A percentile compares a stretch with the other conserved stretches of the same genome.
Conservation (phyloP, 495 filamentous ascomycete genomes). For the Glarea lozoyensis region DNA sequence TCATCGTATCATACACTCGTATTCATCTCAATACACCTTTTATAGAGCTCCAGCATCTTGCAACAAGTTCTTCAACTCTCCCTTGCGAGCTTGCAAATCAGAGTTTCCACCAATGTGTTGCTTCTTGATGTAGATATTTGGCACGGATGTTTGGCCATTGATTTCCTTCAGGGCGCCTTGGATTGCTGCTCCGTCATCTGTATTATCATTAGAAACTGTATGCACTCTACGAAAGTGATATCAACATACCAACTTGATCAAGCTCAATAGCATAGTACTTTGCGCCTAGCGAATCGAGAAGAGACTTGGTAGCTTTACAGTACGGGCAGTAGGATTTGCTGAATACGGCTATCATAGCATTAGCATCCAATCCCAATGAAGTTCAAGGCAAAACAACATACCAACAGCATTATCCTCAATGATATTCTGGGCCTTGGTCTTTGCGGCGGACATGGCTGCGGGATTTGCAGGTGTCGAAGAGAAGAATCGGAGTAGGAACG, state of each 20-base stretch:
- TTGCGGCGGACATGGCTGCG: constrained; percentile 72
- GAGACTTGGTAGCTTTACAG: constrained; percentile 69
- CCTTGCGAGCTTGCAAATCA: constrained; percentile 66
- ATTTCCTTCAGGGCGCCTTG: constrained; percentile 78
- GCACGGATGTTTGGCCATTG: constrained; percentile 75
- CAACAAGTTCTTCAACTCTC: constrained; percentile 47
- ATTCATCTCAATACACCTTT: background rate
- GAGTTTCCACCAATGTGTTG: constrained; percentile 96
- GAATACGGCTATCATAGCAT: constrained; percentile 64
- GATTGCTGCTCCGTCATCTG: constrained; percentile 72
- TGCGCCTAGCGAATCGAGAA: constrained; percentile 59
- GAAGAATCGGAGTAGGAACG: constrained; percentile 72
- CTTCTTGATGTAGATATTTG: constrained; percentile 87
- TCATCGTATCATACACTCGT: background rate
- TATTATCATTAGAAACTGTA: constrained; percentile 8
- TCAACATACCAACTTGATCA: constrained; percentile 64
- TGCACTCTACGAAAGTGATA: background rate
- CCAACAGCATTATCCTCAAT: constrained; percentile 90
- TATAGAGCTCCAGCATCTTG: constrained; percentile 59
- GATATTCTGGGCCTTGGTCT: constrained; percentile 73
- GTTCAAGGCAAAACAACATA: constrained; percentile 32
- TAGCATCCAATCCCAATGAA: background rate
- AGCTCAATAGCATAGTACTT: constrained; percentile 73
- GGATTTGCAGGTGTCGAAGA: constrained; percentile 45
- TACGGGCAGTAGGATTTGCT: constrained; percentile 97